These are phyloP conservation scores for Scytalidium lignicola DNA, from an alignment of 2,329 filamentous ascomycete genomes.

Conservation along the genomic window DNA sequence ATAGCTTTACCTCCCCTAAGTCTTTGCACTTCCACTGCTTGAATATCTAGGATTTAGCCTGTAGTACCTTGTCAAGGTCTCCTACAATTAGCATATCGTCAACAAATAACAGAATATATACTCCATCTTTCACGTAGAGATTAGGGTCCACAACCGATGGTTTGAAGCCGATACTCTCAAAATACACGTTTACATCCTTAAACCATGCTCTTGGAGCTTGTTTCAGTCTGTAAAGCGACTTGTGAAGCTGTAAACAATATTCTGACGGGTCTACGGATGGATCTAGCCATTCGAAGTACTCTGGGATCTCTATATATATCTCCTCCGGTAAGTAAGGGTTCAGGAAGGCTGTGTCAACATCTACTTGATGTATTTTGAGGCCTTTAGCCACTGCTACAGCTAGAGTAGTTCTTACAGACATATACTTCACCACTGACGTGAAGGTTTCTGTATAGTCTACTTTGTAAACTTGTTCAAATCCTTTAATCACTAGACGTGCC, in stretches of 20 bases:
- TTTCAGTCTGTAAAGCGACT: slow-evolving; percentile 1
- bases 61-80: neutral
- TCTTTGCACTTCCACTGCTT: neutral
- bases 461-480: neutral
- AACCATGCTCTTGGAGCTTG: neutral
- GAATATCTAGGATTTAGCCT: neutral
- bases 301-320: slow-evolving; percentile 1
- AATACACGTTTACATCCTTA: neutral
- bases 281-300: neutral
- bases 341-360: neutral
- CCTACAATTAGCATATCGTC: neutral
- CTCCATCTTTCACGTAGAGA: neutral
- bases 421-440: neutral
- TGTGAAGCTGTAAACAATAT: neutral
- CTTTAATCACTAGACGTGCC: neutral
- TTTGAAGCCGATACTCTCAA: neutral
- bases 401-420: slow-evolving; percentile 1
- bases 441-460: slow-evolving; percentile 2
- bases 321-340: neutral
- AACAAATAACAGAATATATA: slow-evolving; percentile 1
- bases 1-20: neutral
- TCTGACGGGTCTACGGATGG: too few species aligned
- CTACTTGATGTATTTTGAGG: slow-evolving; percentile 3
- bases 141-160: neutral
- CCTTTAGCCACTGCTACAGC: neutral